Conservation (phyloP, 225 moss, liverwort and hornwort species). For the Antitrichia curtipendula region DNA sequence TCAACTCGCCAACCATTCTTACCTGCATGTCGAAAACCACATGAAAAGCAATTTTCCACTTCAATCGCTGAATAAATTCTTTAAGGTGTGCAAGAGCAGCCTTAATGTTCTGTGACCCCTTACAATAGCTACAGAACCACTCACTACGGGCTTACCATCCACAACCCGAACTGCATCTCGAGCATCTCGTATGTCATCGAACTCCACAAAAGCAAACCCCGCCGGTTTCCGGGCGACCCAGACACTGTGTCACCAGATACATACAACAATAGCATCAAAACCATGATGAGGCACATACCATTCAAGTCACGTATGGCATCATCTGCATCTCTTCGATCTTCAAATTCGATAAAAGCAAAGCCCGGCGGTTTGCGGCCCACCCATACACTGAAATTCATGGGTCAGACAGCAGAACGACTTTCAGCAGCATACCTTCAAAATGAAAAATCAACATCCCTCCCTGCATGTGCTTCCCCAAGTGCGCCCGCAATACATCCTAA, state of each 20-base stretch:
- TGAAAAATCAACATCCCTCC: background rate
- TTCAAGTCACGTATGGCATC: conserved; percentile 99
- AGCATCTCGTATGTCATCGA: conserved; percentile 69
- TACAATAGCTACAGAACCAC: background rate
- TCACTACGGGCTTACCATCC: conserved; percentile 50
- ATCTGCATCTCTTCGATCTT: conserved; percentile 99
- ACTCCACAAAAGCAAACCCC: conserved; percentile 89
- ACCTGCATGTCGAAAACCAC: conserved; percentile 21
- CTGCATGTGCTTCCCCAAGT: background rate
- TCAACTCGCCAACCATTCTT: conserved; percentile 99
- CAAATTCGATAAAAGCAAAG: conserved; percentile 99
- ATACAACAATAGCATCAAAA: conserved; percentile 54
- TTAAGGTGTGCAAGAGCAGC: background rate
- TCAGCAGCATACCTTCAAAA: conserved; percentile 10
- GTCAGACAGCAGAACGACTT: conserved; percentile 19
- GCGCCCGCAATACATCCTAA: too few relatives aligned
- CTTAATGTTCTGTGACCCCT: background rate
- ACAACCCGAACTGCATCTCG: conserved; percentile 62
- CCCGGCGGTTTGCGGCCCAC: conserved; percentile 99
- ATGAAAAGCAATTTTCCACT: background rate
- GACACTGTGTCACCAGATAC: conserved; percentile 80
- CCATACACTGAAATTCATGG: conserved; percentile 85
- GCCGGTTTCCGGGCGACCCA: conserved; percentile 82
- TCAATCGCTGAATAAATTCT: background rate
- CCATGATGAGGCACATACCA: conserved; percentile 77